A percentile compares a stretch with the other conserved stretches of the same genome.
Conservation (phyloP, 2,329 filamentous ascomycete genomes). For the Esteya vermicola region DNA sequence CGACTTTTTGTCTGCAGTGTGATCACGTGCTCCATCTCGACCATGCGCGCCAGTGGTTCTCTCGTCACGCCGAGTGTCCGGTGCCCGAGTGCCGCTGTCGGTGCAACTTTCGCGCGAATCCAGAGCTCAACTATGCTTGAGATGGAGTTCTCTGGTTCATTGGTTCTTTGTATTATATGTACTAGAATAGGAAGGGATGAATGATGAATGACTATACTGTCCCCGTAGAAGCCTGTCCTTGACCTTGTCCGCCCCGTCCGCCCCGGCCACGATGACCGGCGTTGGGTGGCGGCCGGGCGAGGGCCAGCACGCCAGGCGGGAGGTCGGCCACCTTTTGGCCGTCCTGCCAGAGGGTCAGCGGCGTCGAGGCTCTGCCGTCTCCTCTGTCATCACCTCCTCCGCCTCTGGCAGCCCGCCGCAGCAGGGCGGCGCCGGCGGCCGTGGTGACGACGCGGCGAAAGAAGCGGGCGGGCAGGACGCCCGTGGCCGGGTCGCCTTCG, state of each 20-base stretch:
- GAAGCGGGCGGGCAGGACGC: constrained; percentile 48
- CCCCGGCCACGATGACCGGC: constrained; percentile 29
- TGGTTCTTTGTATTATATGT: no score
- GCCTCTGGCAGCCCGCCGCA: constrained; percentile 25
- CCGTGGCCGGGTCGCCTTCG: constrained; percentile 40
- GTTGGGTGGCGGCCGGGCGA: constrained; percentile 30
- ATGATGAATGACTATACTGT: no score
- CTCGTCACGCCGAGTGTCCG: constrained; percentile 49
- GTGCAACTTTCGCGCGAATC: constrained; percentile 47
- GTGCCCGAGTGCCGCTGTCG: constrained; percentile 54
- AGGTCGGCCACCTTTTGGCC: constrained; percentile 54
- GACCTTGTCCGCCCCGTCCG: constrained; percentile 12
- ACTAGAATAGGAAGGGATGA: no score
- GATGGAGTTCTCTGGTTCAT: not conserved
- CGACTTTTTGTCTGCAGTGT: constrained; percentile 55
- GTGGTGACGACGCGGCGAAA: constrained; percentile 59
- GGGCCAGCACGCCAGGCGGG: constrained; percentile 36
- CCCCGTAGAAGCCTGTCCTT: not conserved
- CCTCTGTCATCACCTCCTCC: constrained; percentile 13
- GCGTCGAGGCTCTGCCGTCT: no score
- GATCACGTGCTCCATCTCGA: constrained; percentile 56
- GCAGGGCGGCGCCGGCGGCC: constrained; percentile 24
- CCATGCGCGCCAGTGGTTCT: constrained; percentile 54
- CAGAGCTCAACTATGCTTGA: constrained; percentile 39
- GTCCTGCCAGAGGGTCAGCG: constrained; percentile 51